Evolutionary conservation across 2,329 filamentous ascomycete genomes (phyloP).

Genomic region (Helotiales sp.): DNA sequence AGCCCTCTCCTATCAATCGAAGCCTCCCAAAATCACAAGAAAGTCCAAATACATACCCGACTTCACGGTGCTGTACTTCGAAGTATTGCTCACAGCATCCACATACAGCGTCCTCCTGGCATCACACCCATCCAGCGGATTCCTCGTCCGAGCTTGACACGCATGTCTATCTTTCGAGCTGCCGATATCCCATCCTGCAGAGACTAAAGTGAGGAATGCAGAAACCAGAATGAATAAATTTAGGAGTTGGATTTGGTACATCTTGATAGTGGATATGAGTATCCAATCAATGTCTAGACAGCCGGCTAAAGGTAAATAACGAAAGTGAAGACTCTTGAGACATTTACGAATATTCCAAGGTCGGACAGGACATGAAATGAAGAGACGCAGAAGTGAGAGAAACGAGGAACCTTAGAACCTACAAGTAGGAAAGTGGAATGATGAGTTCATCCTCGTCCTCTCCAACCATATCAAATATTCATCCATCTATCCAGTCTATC

Average conservation of each 20-base stretch:
- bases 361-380: not conserved
- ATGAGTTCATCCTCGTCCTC: not conserved
- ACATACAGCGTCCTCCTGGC: conserved; percentile 32
- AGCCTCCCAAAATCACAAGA: not conserved
- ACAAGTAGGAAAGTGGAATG: not conserved
- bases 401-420: not conserved
- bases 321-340: not conserved
- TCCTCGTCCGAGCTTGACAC: conserved; percentile 30
- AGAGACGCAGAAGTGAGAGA: not conserved
- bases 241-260: not conserved
- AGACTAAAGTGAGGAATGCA: conserved; percentile 18
- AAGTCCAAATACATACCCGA: conserved; percentile 30
- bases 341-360: not conserved
- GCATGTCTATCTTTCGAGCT: conserved; percentile 30
- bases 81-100: conserved; percentile 18
- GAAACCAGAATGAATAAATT: conserved; percentile 11
- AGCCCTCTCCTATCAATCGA: not conserved
- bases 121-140: conserved; percentile 39
- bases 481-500: too few species aligned
- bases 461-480: not conserved
- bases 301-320: too few species aligned
- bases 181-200: conserved; percentile 34
- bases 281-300: too few species aligned
- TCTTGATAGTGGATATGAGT: not conserved
- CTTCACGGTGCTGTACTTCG: conserved; percentile 37